Conservation (phyloP, 108 stramenopile genomes). For the Mayamaea pseudoterrestris region DNA sequence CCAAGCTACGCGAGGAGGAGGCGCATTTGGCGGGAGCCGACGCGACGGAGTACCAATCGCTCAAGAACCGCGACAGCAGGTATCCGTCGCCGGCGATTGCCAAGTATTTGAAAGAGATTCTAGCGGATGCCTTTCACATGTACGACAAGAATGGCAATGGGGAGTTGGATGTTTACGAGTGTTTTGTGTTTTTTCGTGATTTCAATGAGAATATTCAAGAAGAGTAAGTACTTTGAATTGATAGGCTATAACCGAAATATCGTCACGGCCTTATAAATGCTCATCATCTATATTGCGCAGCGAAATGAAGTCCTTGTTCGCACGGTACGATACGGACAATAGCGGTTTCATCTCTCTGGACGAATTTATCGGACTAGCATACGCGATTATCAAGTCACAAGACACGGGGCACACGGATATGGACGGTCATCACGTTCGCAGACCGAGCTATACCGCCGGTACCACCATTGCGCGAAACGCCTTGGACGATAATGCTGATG, state of each 20-base stretch:
- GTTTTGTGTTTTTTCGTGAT: slow-evolving; percentile 50
- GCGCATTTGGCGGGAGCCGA: neutral
- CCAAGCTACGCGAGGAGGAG: slow-evolving; percentile 23
- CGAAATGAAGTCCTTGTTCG: slow-evolving; percentile 38
- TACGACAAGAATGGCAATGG: slow-evolving; percentile 76
- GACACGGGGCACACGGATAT: slow-evolving; percentile 6
- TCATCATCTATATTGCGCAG: no score
- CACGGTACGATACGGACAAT: slow-evolving; percentile 54
- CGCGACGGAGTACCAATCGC: slow-evolving; percentile 9
- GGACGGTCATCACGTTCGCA: neutral
- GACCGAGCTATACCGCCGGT: neutral
- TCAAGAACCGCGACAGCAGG: slow-evolving; percentile 3
- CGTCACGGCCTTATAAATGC: no score
- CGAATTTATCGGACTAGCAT: slow-evolving; percentile 84
- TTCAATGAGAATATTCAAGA: slow-evolving; percentile 65
- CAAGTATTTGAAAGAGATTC: slow-evolving; percentile 43
- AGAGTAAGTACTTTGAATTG: no score
- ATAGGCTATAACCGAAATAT: slow-evolving; percentile 72
- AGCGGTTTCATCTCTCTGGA: slow-evolving; percentile 62
- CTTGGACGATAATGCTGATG: slow-evolving; percentile 1
- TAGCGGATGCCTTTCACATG: slow-evolving; percentile 67
- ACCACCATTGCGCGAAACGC: neutral
- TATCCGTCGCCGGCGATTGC: slow-evolving; percentile 27
- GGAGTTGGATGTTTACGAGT: slow-evolving; percentile 55
- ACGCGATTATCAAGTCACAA: slow-evolving; percentile 42